phyloP scores from a whole-genome alignment of 257 asterid species.

The Ajuga chamaepitys region DNA sequence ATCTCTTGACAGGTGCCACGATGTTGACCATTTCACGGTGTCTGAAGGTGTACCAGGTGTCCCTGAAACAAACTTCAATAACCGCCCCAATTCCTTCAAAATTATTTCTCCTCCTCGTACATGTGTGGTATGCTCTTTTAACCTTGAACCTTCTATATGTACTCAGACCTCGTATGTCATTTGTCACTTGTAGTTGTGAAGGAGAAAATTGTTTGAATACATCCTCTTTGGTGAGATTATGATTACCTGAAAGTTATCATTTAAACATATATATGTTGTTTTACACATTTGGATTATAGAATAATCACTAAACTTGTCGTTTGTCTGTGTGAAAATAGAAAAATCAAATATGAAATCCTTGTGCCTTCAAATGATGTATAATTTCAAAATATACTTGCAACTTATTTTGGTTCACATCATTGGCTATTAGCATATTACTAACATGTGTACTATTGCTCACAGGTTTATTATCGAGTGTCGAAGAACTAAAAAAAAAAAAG shows the following conservation, averaged over 20 bases:
- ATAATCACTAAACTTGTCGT: neutral
- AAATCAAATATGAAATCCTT: neutral
- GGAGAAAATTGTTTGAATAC: neutral
- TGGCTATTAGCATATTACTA: neutral
- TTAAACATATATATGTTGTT: neutral
- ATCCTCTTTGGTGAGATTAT: neutral
- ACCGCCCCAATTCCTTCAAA: constrained; percentile 88
- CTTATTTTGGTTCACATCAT: neutral
- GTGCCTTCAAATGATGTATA: neutral
- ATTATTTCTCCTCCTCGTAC: constrained; percentile 84
- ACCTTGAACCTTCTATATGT: neutral
- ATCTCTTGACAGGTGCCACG: constrained; percentile 53
- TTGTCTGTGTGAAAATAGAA: neutral
- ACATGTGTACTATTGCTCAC: constrained; percentile 9
- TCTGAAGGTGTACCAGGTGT: constrained; percentile 97
- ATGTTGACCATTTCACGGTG: constrained; percentile 80
- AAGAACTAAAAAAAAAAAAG: constrained; percentile 15
- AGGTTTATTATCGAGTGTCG: constrained; percentile 80
- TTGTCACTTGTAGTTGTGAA: neutral
- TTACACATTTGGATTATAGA: neutral
- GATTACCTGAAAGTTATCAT: neutral
- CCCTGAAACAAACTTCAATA: constrained; percentile 85
- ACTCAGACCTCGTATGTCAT: neutral
- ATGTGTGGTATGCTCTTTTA: constrained; percentile 58
- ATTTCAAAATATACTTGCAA: neutral